Evolutionary conservation across 257 asterid species (phyloP), one percentile per base, ranked within the genome.

Genomic region (Primulina tabacum): DNA sequence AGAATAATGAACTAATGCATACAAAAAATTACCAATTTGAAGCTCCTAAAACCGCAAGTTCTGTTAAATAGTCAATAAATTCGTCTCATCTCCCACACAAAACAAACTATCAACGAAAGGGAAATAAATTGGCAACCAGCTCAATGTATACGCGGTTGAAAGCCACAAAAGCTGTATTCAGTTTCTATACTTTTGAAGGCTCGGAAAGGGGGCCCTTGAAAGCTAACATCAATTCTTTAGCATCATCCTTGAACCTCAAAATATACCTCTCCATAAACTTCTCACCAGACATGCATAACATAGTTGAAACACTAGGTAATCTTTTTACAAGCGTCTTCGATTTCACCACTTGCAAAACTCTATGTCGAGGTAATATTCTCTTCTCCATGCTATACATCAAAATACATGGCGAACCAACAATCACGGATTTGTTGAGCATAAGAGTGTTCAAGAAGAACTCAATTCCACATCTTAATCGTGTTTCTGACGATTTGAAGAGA

Each of bases 141-240:
- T 4, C 37, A 33, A 33, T 6, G 6, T 33, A 33, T 33, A 6
- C 7, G 37, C 7, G 37, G 37, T 5, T 33, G 37, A 33, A 35
- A 35, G 11, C 2, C 43, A 35, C 10, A 32, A 34, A 35, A 5
- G 14, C 34, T 29, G 56, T 12, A 30, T 29, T 52, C 9, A 47
- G 14, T n/a, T 8, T 70, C 68, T 71, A 60, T 56, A 24, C 75
- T 18, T 59, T 7, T 29, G 29, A 60, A 59, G 55, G 60, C 29
- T 60, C 72, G 62, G 16, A 59, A 59, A 73, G 68, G 72, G 40
- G 55, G 38, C 63, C 62, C 30, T 74, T 40, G 28, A 60, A 67
- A 18, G 69, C 73, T 26, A 32, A 56, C 73, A 67, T 60, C 78
- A 74, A 14, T 43, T 67, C 69, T 67, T 67, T n/a, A 32, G 73